Conservation (phyloP, 441 rosid species). For the Dalechampia spathulata region DNA sequence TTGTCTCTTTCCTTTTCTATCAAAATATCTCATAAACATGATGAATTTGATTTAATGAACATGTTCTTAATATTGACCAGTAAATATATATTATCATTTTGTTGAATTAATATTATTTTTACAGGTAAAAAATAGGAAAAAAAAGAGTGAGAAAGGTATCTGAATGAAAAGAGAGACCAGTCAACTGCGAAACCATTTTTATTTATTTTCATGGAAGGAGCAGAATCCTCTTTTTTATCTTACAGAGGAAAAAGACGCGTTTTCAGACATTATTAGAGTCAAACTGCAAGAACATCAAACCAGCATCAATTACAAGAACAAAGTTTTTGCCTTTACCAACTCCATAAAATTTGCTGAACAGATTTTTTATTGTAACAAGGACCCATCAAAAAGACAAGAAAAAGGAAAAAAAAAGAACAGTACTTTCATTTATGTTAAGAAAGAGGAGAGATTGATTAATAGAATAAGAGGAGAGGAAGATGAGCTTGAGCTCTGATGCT, state of each 20-base stretch:
- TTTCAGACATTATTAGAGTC: slow-evolving; percentile 32
- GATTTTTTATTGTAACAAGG: background rate
- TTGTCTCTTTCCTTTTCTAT: no score
- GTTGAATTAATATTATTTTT: no score
- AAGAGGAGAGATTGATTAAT: background rate
- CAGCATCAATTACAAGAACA: background rate
- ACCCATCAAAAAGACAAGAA: background rate
- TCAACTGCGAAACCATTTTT: slow-evolving; percentile 17
- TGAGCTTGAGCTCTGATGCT: slow-evolving; percentile 54
- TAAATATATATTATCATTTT: no score
- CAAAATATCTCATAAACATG: no score
- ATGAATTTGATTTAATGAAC: no score
- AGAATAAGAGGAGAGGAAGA: slow-evolving; percentile 9
- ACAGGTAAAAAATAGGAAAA: no score
- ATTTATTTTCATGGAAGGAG: background rate
- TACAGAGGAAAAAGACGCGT: slow-evolving; percentile 28
- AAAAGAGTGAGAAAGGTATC: slow-evolving; percentile 9
- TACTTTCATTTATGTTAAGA: background rate
- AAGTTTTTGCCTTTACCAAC: no score
- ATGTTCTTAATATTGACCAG: no score
- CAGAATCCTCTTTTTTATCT: slow-evolving; percentile 15
- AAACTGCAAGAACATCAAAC: slow-evolving; percentile 22
- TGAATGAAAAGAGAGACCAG: slow-evolving; percentile 12
- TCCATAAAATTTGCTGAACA: no score
- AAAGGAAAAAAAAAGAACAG: no score